Conservation (phyloP, 768 basidiomycete species). For the Ramaria sp. region DNA sequence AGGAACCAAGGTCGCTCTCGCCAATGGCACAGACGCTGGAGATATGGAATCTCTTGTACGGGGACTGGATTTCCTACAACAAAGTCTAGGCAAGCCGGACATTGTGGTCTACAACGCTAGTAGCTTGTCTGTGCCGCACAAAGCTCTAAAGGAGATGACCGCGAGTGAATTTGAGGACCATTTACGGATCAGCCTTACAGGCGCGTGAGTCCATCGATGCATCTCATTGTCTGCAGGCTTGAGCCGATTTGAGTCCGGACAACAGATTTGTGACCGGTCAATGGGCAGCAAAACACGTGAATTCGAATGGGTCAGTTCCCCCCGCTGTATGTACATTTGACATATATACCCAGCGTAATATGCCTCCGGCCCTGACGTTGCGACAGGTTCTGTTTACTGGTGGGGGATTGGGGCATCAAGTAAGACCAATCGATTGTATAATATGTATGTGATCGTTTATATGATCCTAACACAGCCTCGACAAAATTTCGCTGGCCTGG, state of each 20-base stretch:
- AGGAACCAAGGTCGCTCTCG: not conserved
- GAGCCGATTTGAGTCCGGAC: not conserved
- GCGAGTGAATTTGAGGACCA: not conserved
- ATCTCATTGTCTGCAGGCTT: not conserved
- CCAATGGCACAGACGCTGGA: slow-evolving; percentile 1
- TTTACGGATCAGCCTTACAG: not conserved
- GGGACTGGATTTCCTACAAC: not conserved
- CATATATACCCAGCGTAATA: not conserved
- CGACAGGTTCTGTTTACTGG: slow-evolving; percentile 7
- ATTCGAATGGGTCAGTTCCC: not conserved
- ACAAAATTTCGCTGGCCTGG: not conserved
- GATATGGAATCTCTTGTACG: not conserved
- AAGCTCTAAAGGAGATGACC: not conserved
- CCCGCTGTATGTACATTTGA: not conserved
- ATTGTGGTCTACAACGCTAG: slow-evolving; percentile 4
- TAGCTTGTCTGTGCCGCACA: not conserved
- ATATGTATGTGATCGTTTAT: not conserved
- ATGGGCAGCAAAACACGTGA: slow-evolving; percentile 1
- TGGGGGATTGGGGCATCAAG: slow-evolving; percentile 3
- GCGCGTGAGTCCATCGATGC: not conserved
- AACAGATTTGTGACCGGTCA: slow-evolving; percentile 2
- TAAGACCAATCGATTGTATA: not conserved
- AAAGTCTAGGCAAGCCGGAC: slow-evolving; percentile 4
- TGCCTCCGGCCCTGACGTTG: not conserved
- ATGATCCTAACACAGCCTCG: slow-evolving; percentile 1